Evolutionary conservation across 345 rosid species (phyloP).

Genomic region (Linum trigynum): DNA sequence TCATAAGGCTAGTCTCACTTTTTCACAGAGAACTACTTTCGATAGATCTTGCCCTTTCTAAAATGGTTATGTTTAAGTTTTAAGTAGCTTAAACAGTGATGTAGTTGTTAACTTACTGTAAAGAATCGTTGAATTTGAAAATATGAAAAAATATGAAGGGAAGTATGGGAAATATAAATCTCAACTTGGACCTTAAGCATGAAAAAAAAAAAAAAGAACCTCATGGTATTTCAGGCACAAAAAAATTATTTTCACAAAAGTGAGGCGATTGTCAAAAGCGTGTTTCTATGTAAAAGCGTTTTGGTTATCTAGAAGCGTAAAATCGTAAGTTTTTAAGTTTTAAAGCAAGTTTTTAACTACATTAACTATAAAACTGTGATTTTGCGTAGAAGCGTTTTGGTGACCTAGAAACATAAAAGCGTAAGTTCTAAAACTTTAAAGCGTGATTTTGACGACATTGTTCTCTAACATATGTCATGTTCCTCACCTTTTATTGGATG

Average conservation of each 20-base stretch:
- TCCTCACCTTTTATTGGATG: background rate
- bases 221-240: too few species aligned
- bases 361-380: too few species aligned
- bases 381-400: too few species aligned
- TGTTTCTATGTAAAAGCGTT: too few species aligned
- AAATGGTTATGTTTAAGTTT: background rate
- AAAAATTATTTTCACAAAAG: background rate
- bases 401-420: too few species aligned
- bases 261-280: background rate
- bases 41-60: background rate
- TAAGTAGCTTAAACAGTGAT: background rate
- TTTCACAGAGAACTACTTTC: background rate
- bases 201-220: too few species aligned
- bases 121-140: background rate
- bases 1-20: too few species aligned
- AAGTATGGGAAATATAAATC: background rate
- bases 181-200: background rate
- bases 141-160: background rate
- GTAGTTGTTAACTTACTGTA: background rate
- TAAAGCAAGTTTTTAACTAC: too few species aligned
- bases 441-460: too few species aligned
- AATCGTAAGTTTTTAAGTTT: too few species aligned
- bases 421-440: too few species aligned
- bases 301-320: too few species aligned
- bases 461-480: background rate